A percentile compares a stretch with the other conserved stretches of the same genome.
Evolutionary conservation across 1,284 basidiomycete species (phyloP).

Genomic region (Stereum hirsutum): DNA sequence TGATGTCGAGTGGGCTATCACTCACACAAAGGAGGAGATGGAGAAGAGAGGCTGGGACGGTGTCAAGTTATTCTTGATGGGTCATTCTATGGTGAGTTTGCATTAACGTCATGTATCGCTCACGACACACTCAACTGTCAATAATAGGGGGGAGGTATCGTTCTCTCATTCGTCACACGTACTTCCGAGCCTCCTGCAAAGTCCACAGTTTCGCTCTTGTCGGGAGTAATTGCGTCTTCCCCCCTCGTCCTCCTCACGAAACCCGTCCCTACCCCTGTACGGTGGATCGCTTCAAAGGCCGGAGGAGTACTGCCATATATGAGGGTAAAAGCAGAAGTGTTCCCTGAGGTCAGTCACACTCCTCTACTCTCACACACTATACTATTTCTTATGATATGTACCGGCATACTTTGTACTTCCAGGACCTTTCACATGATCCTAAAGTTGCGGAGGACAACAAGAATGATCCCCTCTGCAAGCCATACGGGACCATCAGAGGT

Average conservation of each 20-base stretch:
- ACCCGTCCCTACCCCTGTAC: slow-evolving; percentile 43
- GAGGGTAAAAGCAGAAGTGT: slow-evolving; percentile 51
- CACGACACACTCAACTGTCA: too few relatives aligned
- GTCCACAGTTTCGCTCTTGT: slow-evolving; percentile 34
- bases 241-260: slow-evolving; percentile 62
- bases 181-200: slow-evolving; percentile 26
- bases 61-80: slow-evolving; percentile 66
- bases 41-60: too few relatives aligned
- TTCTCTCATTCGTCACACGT: slow-evolving; percentile 50
- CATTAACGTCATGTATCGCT: too few relatives aligned
- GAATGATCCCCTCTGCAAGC: too few relatives aligned
- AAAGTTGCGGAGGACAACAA: too few relatives aligned
- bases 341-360: slow-evolving; percentile 44
- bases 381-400: too few relatives aligned
- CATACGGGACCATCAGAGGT: too few relatives aligned
- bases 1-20: slow-evolving; percentile 65
- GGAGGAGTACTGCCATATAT: slow-evolving; percentile 41
- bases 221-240: slow-evolving; percentile 62
- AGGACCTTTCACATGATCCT: too few relatives aligned
- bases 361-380: too few relatives aligned
- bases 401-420: too few relatives aligned
- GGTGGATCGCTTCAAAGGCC: slow-evolving; percentile 42
- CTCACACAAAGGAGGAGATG: slow-evolving; percentile 36
- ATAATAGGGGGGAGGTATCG: slow-evolving; percentile 55
- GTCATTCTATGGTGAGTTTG: slow-evolving; percentile 90